Percentiles rank a stretch among this genome's conserved stretches.
These are phyloP conservation scores for Corchorus olitorius DNA, from an alignment of 345 rosid genomes.

Conservation along the genomic window DNA sequence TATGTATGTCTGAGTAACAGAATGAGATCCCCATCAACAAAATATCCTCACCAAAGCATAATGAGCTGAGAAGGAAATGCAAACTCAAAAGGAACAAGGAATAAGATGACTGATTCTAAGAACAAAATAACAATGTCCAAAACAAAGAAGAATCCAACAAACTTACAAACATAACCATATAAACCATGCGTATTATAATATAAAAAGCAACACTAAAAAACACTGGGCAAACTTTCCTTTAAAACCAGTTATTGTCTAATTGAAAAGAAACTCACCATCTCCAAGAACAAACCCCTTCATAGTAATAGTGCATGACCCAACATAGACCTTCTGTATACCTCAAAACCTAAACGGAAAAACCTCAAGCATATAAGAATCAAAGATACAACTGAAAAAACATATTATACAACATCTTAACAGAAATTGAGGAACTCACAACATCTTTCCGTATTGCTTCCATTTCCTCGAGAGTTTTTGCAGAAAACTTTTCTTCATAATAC, in stretches of 20 bases:
- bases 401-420: conserved; percentile 9
- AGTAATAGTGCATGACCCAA: conserved; percentile 97
- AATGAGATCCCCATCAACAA: neutral
- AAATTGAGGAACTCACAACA: conserved; percentile 62
- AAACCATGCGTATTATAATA: too few species aligned
- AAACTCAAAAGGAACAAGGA: neutral
- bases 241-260: too few species aligned
- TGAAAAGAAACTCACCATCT: conserved; percentile 63
- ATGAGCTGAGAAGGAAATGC: conserved; percentile 1
- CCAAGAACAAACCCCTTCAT: conserved; percentile 99
- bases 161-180: neutral
- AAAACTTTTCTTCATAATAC: conserved; percentile 86
- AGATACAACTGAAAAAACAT: neutral
- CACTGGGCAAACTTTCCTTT: too few species aligned
- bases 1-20: neutral
- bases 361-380: conserved; percentile 17
- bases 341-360: conserved; percentile 54
- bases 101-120: neutral
- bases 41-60: neutral
- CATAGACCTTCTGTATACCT: conserved; percentile 91
- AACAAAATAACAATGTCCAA: neutral
- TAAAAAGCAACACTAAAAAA: too few species aligned
- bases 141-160: neutral
- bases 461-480: conserved; percentile 61
- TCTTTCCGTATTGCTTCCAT: conserved; percentile 73